Evolutionary conservation across 148 eudicot genomes (phyloP).

Genomic region (Dysphania ambrosioides): DNA sequence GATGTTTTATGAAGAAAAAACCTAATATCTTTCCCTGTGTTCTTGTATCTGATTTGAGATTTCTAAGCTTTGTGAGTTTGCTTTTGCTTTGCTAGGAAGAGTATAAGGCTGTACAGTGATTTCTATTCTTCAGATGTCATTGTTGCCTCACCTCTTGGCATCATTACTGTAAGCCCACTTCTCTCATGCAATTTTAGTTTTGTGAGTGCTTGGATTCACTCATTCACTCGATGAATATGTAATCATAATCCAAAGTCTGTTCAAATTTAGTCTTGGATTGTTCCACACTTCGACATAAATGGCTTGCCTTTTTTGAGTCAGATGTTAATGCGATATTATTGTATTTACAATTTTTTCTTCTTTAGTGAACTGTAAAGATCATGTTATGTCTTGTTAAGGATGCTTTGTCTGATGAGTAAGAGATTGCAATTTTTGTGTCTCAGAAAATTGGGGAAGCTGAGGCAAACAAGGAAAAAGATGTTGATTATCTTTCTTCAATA

Average conservation of each 20-base stretch:
- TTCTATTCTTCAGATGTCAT: constrained; percentile 85
- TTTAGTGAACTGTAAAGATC: not conserved
- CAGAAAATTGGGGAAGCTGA: constrained; percentile 89
- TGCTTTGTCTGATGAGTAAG: not conserved
- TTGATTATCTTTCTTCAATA: constrained; percentile 92
- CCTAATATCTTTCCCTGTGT: too few species aligned
- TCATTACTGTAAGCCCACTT: constrained; percentile 62
- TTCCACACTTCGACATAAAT: not conserved
- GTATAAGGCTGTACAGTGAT: constrained; percentile 69
- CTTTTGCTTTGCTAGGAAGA: constrained; percentile 48
- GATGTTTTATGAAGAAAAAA: not conserved
- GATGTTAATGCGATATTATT: not conserved
- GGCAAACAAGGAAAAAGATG: constrained; percentile 64
- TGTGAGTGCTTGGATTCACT: not conserved
- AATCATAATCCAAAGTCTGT: not conserved
- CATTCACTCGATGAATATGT: too few species aligned
- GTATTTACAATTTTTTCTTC: not conserved
- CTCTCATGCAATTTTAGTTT: not conserved
- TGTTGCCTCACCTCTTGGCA: constrained; percentile 89
- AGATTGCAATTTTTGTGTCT: constrained; percentile 15
- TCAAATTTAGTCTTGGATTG: not conserved
- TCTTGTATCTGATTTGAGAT: not conserved
- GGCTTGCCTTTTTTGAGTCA: not conserved
- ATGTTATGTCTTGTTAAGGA: not conserved
- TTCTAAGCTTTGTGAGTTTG: not conserved